phyloP scores from a whole-genome alignment of 2,329 filamentous ascomycete species.

The Diaporthe sp. region DNA sequence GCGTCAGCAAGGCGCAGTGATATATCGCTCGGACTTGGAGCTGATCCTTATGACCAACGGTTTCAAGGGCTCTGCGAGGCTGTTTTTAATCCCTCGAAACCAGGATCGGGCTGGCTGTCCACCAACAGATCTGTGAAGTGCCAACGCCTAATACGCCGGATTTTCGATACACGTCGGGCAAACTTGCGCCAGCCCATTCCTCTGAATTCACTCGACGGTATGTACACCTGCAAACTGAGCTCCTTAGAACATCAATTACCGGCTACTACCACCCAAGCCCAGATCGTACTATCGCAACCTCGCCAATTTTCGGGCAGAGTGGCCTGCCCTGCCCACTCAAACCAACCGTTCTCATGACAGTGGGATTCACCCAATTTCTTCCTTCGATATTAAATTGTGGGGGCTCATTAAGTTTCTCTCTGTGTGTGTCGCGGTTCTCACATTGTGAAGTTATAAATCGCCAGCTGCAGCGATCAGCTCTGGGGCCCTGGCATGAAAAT shows the following conservation, averaged over 20 bases:
- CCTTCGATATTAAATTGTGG: no score
- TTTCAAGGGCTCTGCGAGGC: background rate
- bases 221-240: background rate
- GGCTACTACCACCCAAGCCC: no score
- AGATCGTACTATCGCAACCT: background rate
- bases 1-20: constrained; percentile 7
- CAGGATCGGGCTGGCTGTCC: background rate
- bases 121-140: background rate
- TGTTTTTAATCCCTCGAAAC: background rate
- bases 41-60: background rate
- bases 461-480: no score
- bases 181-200: background rate
- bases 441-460: no score
- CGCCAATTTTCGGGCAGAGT: background rate
- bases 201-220: background rate
- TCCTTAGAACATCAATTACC: background rate
- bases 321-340: background rate
- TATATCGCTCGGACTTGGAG: background rate
- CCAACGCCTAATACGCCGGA: background rate
- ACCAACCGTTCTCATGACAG: background rate
- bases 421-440: no score
- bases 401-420: no score
- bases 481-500: no score
- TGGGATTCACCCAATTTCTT: no score
- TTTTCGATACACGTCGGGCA: background rate